Percentiles rank a stretch among this genome's conserved stretches.
phyloP scores from a whole-genome alignment of 1,284 basidiomycete species.

The Cutaneotrichosporon daszewskae region DNA sequence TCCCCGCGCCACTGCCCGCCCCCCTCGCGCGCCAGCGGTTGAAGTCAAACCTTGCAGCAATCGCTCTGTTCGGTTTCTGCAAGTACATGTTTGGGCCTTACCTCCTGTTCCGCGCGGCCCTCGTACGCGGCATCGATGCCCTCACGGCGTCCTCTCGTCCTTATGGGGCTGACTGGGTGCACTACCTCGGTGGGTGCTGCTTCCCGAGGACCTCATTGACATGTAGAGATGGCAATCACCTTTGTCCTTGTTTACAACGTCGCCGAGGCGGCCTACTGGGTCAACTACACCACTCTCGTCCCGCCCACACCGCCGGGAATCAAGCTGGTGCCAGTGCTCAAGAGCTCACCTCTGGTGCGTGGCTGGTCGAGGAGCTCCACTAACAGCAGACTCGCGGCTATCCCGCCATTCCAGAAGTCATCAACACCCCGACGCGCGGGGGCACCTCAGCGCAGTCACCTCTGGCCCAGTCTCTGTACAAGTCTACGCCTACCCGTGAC shows the following conservation, averaged over 20 bases:
- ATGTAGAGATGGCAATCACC: conserved; percentile 25
- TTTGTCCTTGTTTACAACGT: conserved; percentile 27
- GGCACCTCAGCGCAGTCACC: conserved; percentile 2
- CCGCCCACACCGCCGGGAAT: conserved; percentile 24
- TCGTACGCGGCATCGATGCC: conserved; percentile 21
- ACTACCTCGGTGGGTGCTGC: conserved; percentile 21
- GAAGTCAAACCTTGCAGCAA: conserved; percentile 34
- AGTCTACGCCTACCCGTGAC: conserved; percentile 8
- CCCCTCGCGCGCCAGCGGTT: conserved; percentile 28
- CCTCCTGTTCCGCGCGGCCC: conserved; percentile 18
- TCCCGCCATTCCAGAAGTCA: conserved; percentile 4
- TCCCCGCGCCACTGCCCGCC: conserved; percentile 19
- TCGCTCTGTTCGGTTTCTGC: conserved; percentile 25
- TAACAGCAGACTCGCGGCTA: conserved; percentile 12
- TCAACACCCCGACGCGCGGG: conserved; percentile 2
- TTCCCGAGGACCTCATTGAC: no score
- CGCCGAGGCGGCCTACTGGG: conserved; percentile 26
- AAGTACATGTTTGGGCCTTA: conserved; percentile 34
- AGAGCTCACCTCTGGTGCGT: conserved; percentile 39
- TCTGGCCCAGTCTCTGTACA: conserved; percentile 14
- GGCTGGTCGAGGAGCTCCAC: neutral
- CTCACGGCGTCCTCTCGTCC: neutral
- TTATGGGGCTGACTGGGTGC: conserved; percentile 4
- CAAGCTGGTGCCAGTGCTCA: conserved; percentile 15
- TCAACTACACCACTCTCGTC: conserved; percentile 22